Conservation (phyloP, 2,329 filamentous ascomycete genomes). For the Aspergillus costaricaensis region DNA sequence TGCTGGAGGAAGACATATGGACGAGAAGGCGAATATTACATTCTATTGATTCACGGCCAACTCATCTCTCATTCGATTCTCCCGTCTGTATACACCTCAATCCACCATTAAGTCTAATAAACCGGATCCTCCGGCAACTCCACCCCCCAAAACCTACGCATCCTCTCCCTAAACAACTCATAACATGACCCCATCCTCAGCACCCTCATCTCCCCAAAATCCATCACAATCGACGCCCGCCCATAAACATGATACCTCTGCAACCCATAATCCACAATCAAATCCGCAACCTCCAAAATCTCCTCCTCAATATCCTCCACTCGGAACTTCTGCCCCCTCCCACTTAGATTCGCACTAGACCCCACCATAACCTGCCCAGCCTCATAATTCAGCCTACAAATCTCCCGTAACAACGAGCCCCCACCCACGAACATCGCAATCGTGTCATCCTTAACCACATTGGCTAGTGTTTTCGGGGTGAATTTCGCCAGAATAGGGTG, state of each 20-base stretch:
- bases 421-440: constrained; percentile 2
- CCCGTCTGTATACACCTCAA: background rate
- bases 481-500: constrained; percentile 4
- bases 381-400: constrained; percentile 10
- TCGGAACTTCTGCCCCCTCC: constrained; percentile 18
- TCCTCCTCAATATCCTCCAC: constrained; percentile 23
- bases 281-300: background rate
- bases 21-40: no score
- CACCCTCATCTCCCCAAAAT: background rate
- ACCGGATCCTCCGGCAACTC: constrained; percentile 1
- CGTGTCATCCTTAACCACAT: background rate
- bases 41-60: no score
- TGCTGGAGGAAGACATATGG: no score
- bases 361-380: constrained; percentile 17
- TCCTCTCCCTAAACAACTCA: constrained; percentile 4
- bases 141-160: background rate
- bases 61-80: no score
- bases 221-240: constrained; percentile 1
- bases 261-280: constrained; percentile 9
- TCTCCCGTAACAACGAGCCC: constrained; percentile 5
- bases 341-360: constrained; percentile 21
- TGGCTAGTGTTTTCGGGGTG: background rate
- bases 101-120: background rate
- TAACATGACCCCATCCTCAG: constrained; percentile 3
- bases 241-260: constrained; percentile 1